Percentiles rank a stretch among this genome's conserved stretches.
These are phyloP conservation scores for Herpetomonas samuelpessoai DNA, from an alignment of 208 protist species.

Conservation along the genomic window DNA sequence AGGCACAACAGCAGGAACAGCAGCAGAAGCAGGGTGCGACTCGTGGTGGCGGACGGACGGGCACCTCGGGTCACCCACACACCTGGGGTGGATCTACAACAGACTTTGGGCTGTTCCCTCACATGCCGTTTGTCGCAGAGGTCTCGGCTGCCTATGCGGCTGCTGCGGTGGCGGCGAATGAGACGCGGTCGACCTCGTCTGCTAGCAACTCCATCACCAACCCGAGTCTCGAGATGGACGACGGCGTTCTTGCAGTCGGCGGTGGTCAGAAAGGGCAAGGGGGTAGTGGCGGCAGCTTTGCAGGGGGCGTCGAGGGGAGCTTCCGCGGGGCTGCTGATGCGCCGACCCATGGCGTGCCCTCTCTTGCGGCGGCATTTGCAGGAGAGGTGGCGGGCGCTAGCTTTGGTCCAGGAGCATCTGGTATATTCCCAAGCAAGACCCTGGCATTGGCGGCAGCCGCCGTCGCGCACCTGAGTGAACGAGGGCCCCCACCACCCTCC, in stretches of 20 bases:
- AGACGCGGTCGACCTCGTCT: no score
- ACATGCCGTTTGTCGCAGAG: not conserved
- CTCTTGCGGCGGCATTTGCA: not conserved
- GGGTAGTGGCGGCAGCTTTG: not conserved
- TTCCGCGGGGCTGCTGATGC: not conserved
- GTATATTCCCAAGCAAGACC: not conserved
- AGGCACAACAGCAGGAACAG: constrained; percentile 21
- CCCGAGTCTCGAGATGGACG: not conserved
- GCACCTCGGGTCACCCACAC: not conserved
- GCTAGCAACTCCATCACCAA: no score
- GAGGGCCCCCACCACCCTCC: not conserved
- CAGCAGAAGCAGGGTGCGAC: constrained; percentile 7
- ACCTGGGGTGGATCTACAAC: not conserved
- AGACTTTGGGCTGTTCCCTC: not conserved
- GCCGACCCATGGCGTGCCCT: not conserved
- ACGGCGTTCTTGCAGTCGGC: constrained; percentile 1
- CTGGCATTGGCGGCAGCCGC: not conserved
- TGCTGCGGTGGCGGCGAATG: no score
- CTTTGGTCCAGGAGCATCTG: not conserved
- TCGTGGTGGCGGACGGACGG: not conserved
- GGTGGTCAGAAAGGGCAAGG: not conserved
- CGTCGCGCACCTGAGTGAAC: not conserved
- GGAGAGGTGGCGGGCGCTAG: not conserved
- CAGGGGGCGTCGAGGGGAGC: not conserved
- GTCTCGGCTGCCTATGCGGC: not conserved